Base-by-base conservation (phyloP, 2,329 filamentous ascomycete genomes). In the Aspergillus neotritici region DNA sequence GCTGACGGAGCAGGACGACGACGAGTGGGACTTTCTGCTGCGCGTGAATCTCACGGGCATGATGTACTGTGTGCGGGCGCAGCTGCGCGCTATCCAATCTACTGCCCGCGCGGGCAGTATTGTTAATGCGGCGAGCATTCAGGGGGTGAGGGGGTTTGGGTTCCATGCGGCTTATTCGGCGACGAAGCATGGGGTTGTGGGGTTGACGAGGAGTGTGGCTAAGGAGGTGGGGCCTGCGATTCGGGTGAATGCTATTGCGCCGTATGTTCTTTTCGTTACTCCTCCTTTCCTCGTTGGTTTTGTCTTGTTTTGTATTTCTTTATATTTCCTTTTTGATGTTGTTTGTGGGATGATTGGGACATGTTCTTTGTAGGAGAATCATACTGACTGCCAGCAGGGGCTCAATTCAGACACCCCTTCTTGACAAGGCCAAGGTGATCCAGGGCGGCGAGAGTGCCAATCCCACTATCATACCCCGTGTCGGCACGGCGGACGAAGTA, bases 41-140 rank as follows among this genome's bases (percentile, higher is more conserved):
- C 51, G 56, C 2, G 68, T 76, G 8, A 77, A 77, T 51, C 46
- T 69, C 6, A 66, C 56, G 6, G 75, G 77, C 4, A 58, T 73
- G 21, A 73, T 78, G 58, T 70, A 75, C 38, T 77, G 73, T 45
- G 47, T 80, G 45, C 61, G 73, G 12, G 70, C 72, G n/a, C 56
- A 79, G 52, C 46, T 79, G 9, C 62, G 58, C 11, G 63, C 66
- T 15, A 70, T 77, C 42, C 51, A 50, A 11, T 58, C 16, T 3
- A 49, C 47, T 0, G 47, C 44, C 2, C 50, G 52, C 1, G 48
- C 34, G 25, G 77, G 77, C 6, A 78, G 77, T 46, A 80, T 83
- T 54, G 79, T 83, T 41, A 82, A 79, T 55, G 66, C 69, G 10
- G 53, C 66, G 5, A 70, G 67, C 45, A 60, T 64, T 9, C 67